Conservation (phyloP, 768 basidiomycete genomes). For the Pleurotus pulmonarius region DNA sequence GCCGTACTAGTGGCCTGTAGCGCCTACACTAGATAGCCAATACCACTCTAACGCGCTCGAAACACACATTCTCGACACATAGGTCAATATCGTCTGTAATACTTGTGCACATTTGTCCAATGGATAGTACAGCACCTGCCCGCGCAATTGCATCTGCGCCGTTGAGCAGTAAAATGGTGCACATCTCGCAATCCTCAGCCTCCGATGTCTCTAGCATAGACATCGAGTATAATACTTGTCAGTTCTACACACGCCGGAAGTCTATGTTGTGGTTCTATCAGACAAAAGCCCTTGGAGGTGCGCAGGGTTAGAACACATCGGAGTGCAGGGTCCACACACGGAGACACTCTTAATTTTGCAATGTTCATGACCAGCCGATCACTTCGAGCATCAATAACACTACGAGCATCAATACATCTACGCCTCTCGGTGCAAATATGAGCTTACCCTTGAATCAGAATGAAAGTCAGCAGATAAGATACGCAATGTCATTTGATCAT, state of each 20-base stretch:
- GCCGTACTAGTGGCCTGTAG: background rate
- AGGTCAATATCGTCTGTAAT: constrained; percentile 3
- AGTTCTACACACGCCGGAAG: background rate
- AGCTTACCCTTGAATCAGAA: no score
- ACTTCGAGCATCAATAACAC: constrained; percentile 1
- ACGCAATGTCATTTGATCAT: no score
- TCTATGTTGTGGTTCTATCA: constrained; percentile 3
- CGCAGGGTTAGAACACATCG: background rate
- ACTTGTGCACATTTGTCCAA: background rate
- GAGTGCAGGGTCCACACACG: background rate
- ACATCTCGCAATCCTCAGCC: background rate
- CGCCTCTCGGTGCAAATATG: background rate
- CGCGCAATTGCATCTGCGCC: background rate
- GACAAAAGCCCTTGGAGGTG: background rate
- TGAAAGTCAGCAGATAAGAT: no score
- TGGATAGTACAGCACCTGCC: background rate
- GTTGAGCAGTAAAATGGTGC: background rate
- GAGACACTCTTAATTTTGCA: constrained; percentile 6
- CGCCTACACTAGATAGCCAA: background rate
- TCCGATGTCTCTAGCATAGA: constrained; percentile 3
- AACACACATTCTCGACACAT: constrained; percentile 1
- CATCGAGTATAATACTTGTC: constrained; percentile 1
- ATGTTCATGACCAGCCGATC: background rate
- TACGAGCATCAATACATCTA: background rate
- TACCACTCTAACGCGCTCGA: background rate